Percentiles rank a stretch among this genome's conserved stretches.
Conservation (phyloP, 177 flowering plant genomes). For the Vitis hybrid region DNA sequence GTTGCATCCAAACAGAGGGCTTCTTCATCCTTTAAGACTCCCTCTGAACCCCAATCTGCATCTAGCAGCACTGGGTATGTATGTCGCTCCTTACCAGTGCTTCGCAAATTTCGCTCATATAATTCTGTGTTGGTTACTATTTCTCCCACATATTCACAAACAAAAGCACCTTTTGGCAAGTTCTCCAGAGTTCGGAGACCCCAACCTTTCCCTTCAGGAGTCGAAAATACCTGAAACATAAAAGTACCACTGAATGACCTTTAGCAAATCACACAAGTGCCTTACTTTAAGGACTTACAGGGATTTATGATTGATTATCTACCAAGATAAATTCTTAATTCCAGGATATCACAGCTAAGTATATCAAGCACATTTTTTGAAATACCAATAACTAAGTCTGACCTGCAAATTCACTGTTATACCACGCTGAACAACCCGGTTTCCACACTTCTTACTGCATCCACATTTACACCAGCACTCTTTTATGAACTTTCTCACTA, state of each 20-base stretch:
- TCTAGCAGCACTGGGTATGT: conserved; percentile 33
- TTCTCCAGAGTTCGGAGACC: conserved; percentile 29
- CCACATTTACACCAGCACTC: conserved; percentile 40
- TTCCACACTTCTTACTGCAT: conserved; percentile 28
- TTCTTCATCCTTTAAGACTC: conserved; percentile 30
- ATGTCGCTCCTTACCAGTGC: conserved; percentile 10
- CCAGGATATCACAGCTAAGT: too few relatives aligned
- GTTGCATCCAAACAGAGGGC: conserved; percentile 41
- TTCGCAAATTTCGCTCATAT: conserved; percentile 18
- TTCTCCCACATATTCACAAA: conserved; percentile 41
- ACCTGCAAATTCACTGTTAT: conserved; percentile 31
- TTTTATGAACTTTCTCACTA: conserved; percentile 28
- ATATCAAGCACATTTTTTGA: too few relatives aligned
- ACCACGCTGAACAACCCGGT: conserved; percentile 34
- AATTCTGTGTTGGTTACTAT: conserved; percentile 29
- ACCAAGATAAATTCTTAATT: too few relatives aligned
- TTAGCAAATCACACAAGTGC: too few relatives aligned
- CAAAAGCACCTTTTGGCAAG: conserved; percentile 30
- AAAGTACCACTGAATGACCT: too few relatives aligned
- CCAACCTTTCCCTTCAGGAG: conserved; percentile 33
- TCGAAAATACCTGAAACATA: conserved; percentile 28
- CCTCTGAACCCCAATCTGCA: conserved; percentile 34
- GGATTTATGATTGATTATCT: too few relatives aligned
- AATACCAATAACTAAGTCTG: neutral
- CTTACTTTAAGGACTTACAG: too few relatives aligned